phyloP scores from a whole-genome alignment of 768 basidiomycete species.

The Lactarius tabidus region DNA sequence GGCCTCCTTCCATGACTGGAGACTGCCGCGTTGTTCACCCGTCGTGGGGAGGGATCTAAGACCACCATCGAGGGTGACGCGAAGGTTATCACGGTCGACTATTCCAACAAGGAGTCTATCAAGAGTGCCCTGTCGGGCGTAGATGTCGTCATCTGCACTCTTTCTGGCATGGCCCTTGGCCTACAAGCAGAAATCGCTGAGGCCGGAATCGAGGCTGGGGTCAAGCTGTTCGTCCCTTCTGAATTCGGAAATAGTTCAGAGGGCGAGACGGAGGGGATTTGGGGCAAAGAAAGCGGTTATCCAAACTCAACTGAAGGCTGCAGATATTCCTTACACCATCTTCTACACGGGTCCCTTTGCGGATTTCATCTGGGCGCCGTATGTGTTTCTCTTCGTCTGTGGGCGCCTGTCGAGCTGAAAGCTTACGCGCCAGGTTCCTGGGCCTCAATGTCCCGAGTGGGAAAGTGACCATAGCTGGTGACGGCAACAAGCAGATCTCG shows the following conservation, averaged over 20 bases:
- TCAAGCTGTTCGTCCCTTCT: slow-evolving; percentile 20
- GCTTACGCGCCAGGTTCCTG: background rate
- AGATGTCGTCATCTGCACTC: slow-evolving; percentile 21
- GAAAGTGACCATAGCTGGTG: slow-evolving; percentile 21
- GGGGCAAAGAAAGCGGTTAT: slow-evolving; percentile 5
- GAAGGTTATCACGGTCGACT: slow-evolving; percentile 16
- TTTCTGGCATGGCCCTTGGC: background rate
- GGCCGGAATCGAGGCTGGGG: slow-evolving; percentile 19
- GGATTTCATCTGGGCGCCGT: slow-evolving; percentile 15
- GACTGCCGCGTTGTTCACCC: background rate
- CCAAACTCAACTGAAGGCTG: slow-evolving; percentile 8
- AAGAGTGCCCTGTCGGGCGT: slow-evolving; percentile 10
- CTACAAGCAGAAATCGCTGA: slow-evolving; percentile 7
- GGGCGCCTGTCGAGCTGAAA: background rate
- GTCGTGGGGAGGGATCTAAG: slow-evolving; percentile 28
- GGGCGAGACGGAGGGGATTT: slow-evolving; percentile 14
- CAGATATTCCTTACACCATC: slow-evolving; percentile 20
- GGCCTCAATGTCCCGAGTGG: slow-evolving; percentile 17
- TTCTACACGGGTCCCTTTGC: slow-evolving; percentile 26
- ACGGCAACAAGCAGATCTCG: slow-evolving; percentile 24
- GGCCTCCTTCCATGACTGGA: too few relatives aligned
- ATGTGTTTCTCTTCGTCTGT: background rate
- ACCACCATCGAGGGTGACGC: slow-evolving; percentile 12
- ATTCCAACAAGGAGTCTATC: slow-evolving; percentile 15
- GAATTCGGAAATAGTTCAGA: slow-evolving; percentile 18